These are phyloP conservation scores for Notholithocarpus densiflorus DNA, from an alignment of 306 rosid species.

Conservation along the genomic window DNA sequence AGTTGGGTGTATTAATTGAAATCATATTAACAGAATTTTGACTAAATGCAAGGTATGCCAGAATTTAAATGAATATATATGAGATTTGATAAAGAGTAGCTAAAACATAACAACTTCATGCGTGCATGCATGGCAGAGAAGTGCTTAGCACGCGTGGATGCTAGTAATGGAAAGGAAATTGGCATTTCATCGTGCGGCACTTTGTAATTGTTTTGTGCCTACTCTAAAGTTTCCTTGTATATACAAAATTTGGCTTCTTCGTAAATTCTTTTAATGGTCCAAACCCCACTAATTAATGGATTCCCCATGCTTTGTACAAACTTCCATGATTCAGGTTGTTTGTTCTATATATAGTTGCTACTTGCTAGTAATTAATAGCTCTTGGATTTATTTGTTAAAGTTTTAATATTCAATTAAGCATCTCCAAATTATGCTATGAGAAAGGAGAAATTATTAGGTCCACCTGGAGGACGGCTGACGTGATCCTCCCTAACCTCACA, in stretches of 20 bases:
- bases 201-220: not conserved
- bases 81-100: too few relatives aligned
- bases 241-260: not conserved
- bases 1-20: not conserved
- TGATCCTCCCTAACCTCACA: too few relatives aligned
- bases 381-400: too few relatives aligned
- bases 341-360: not conserved
- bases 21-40: not conserved
- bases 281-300: not conserved
- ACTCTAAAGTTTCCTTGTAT: not conserved
- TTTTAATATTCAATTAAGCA: too few relatives aligned
- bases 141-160: not conserved
- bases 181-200: not conserved
- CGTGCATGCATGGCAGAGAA: not conserved
- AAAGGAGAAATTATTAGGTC: too few relatives aligned
- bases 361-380: too few relatives aligned
- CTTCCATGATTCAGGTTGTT: not conserved
- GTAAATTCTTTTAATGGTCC: not conserved
- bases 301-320: not conserved
- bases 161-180: not conserved
- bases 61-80: too few relatives aligned
- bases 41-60: too few relatives aligned
- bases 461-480: too few relatives aligned
- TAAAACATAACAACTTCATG: too few relatives aligned
- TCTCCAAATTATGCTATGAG: too few relatives aligned